These are phyloP conservation scores for Calonectria naviculata DNA, from an alignment of 2,329 filamentous ascomycete species.

Conservation along the genomic window DNA sequence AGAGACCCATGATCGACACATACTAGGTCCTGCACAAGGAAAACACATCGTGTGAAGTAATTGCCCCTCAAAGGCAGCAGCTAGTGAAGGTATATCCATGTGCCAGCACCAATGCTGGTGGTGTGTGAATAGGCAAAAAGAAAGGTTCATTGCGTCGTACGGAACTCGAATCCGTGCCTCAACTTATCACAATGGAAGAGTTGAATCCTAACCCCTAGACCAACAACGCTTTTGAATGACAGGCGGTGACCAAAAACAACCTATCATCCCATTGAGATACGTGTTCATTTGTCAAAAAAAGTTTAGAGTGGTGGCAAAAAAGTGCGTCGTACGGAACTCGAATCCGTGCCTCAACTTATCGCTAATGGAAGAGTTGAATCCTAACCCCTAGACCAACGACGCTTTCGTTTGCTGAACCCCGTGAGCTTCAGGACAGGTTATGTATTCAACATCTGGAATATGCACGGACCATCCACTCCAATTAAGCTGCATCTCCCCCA, in stretches of 20 bases:
- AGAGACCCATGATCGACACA: no score
- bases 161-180: neutral
- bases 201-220: constrained; percentile 1
- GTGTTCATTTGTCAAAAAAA: neutral
- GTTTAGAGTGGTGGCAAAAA: neutral
- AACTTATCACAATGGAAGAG: neutral
- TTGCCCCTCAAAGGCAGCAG: no score
- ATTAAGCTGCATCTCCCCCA: neutral
- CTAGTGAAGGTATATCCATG: no score
- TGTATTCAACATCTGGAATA: neutral
- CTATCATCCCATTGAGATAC: neutral
- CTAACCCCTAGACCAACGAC: neutral
- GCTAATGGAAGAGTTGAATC: neutral
- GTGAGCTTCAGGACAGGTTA: neutral
- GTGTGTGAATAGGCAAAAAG: neutral
- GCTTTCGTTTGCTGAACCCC: neutral
- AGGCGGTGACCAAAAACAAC: neutral
- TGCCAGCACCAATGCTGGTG: neutral
- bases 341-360: neutral
- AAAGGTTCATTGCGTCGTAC: neutral
- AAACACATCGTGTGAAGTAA: no score
- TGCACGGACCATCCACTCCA: neutral
- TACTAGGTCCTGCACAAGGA: no score
- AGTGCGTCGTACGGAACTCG: neutral
- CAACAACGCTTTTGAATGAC: neutral